Percentiles rank a stretch among this genome's conserved stretches.
Conservation (phyloP, 2,329 filamentous ascomycete species). For the Chrysoporthe cubensis region DNA sequence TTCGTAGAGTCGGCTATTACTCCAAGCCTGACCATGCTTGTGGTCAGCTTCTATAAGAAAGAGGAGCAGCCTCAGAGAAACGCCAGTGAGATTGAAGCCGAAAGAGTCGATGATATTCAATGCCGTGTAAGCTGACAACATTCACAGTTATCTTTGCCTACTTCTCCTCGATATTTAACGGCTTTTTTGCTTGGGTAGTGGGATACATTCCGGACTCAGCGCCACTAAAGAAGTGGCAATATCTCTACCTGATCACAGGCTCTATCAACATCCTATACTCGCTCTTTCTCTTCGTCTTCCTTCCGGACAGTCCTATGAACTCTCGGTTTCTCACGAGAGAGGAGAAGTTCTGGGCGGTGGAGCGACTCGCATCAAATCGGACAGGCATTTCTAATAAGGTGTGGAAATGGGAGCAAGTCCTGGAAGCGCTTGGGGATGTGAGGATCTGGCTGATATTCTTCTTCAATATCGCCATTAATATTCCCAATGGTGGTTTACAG, state of each 20-base stretch:
- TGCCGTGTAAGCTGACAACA: neutral
- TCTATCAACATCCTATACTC: conserved; percentile 37
- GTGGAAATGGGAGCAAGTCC: conserved; percentile 38
- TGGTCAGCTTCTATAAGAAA: conserved; percentile 44
- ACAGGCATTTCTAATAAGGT: conserved; percentile 40
- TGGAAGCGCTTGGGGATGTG: conserved; percentile 34
- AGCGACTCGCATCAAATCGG: conserved; percentile 42
- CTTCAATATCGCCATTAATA: conserved; percentile 37
- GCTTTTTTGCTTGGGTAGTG: conserved; percentile 50
- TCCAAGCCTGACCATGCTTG: conserved; percentile 40
- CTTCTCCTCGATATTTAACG: conserved; percentile 41
- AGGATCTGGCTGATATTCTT: conserved; percentile 37
- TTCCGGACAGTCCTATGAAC: conserved; percentile 44
- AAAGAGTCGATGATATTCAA: neutral
- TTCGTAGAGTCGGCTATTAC: conserved; percentile 41
- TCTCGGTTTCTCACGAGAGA: conserved; percentile 38
- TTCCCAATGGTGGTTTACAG: conserved; percentile 37
- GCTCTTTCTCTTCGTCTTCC: conserved; percentile 35
- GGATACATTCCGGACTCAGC: conserved; percentile 25
- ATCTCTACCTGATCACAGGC: conserved; percentile 39
- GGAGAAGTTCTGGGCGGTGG: conserved; percentile 36
- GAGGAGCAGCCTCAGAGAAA: conserved; percentile 42
- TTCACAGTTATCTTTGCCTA: conserved; percentile 41
- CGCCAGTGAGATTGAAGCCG: conserved; percentile 29
- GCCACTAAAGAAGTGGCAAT: conserved; percentile 32